Base-by-base conservation (phyloP, 306 rosid species). In the Ammopiptanthus mongolicus region DNA sequence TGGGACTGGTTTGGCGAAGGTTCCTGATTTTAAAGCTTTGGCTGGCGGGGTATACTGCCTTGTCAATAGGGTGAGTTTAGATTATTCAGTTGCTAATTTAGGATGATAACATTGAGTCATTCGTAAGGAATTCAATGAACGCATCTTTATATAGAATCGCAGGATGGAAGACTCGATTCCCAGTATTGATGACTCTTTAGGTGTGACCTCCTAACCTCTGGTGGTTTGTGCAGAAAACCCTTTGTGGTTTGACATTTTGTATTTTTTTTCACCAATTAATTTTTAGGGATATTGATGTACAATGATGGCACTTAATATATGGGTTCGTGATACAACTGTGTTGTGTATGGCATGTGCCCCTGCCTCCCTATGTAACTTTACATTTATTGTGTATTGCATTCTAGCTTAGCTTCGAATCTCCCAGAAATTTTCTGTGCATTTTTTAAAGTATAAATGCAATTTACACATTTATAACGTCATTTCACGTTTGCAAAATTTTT, bases 151-250 rank as follows among this genome's bases (percentile, higher is more conserved):
- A 74, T 74, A 81, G 75, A 81, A 73, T 73, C 76, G 60, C 65
- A 52, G 84, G 84, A 81, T 84, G 73, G 81, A 84, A 78, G 78
- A 78, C 81, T 82, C 82, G 50, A 66, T 80, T 83, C 78, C 42
- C 61, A 84, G 77, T 78, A 50, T 77, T 77, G 84, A 86, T 81
- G 83, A 83, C 82, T 85, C 84, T 33, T 75, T 86, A 80, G 93
- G 89, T 75, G 93, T 85, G 82, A 80, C 84, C 87, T 78, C 89
- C 88, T 77, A 87, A 86, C 83, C 78, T 81, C 72, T 47, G 86
- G 84, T 65, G 85, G 84, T 80, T 76, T 91, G 98, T 91, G 98
- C 93, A 91, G 93, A 87, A 81, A 82, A 87, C 83, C 74, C 83
- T 55, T 55, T 78, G 77, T 81, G 85, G 85, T 82, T 86, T 71